Conservation (phyloP, 2,329 filamentous ascomycete genomes). For the Cyphellophora attinorum region DNA sequence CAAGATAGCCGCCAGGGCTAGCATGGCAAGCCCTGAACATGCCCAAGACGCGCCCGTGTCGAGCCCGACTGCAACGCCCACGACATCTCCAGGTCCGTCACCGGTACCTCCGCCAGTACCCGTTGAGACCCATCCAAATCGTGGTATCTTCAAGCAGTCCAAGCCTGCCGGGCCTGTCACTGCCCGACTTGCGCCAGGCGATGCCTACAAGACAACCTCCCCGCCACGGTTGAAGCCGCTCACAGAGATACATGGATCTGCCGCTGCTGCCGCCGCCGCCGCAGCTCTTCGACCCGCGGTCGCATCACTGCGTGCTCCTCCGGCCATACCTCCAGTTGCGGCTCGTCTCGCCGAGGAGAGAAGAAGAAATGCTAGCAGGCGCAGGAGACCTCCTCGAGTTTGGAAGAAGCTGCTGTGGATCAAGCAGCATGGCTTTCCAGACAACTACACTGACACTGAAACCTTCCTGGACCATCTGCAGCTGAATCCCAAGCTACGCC, state of each 20-base stretch:
- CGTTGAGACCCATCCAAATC: conserved; percentile 37
- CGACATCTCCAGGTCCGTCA: conserved; percentile 19
- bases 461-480: conserved; percentile 96
- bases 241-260: conserved; percentile 28
- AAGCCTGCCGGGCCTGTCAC: conserved; percentile 43
- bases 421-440: conserved; percentile 77
- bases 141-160: conserved; percentile 23
- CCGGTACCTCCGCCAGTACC: conserved; percentile 34
- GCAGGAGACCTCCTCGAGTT: conserved; percentile 58
- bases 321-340: conserved; percentile 28
- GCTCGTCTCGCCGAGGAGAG: conserved; percentile 32
- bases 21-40: too few species aligned
- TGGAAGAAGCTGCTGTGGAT: conserved; percentile 99
- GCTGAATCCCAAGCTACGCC: conserved; percentile 82
- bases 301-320: conserved; percentile 32
- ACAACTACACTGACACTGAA: conserved; percentile 95
- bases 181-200: conserved; percentile 68
- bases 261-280: conserved; percentile 32
- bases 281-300: conserved; percentile 24
- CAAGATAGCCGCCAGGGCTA: too few species aligned
- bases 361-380: conserved; percentile 52
- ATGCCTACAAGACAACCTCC: conserved; percentile 61
- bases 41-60: too few species aligned
- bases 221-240: conserved; percentile 45
- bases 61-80: conserved; percentile 8